Base-by-base conservation (phyloP, 208 protist species). In the Porcisia deanei region DNA sequence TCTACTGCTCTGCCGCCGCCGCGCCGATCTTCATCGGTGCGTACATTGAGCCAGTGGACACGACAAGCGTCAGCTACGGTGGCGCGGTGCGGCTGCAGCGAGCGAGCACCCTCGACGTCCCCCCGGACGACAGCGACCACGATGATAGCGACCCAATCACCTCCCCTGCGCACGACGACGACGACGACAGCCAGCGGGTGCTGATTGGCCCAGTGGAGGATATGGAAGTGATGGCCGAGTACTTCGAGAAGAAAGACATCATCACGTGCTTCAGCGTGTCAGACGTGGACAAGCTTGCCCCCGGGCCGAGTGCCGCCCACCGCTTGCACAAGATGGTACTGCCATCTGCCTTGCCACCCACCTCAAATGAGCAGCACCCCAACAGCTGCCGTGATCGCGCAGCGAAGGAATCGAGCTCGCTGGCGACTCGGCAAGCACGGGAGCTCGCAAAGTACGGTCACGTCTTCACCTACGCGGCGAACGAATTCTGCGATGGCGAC, bases 401-500 rank as follows among this genome's bases (percentile, higher is more conserved):
- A 8, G 59, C 6, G 59, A 47, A 75, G 55, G 41, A 30, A 30
- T 30, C 52, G 37, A 10, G 63, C 30, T 52, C 60, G 37, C 58
- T 88, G 12, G 77, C 70, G n/a, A 3, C 43, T 75, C 73, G 25
- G 66, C 85, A 89, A 64, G 65, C 54, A 0, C 54, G 79, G 7
- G 85, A 89, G 52, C 73, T n/a, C 0, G 55, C 41, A 3, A 30
- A 74, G 39, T 58, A 73, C 57, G 70, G 82, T 0, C 79, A 89
- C 73, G 83, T 81, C 47, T 85, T 60, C 63, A 86, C 75, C 71
- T 89, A 89, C 82, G 82, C 82, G 43, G 60, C 76, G n/a, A 64
- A 82, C n/a, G 79, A 83, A 22, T 92, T 92, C 72, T 54, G 73
- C 37, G 88, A 92, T 55, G 88, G 85, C 9, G 88, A 92, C 61